Base-by-base conservation (phyloP, 371 early-diverging fungal genomes). In the Spraguea lophii region DNA sequence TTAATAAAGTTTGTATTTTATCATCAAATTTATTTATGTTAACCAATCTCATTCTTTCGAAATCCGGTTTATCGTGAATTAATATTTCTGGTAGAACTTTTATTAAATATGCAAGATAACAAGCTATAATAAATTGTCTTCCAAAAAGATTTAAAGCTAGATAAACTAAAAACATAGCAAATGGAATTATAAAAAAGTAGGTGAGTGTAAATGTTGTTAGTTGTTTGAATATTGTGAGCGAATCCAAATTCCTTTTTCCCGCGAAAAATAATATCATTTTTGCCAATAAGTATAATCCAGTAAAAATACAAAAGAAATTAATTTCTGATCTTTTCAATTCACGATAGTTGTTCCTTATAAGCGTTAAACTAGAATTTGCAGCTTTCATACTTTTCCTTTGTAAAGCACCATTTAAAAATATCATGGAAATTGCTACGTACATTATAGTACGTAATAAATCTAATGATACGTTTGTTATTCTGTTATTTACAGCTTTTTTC, bases 21-120 rank as follows among this genome's bases (percentile, higher is more conserved):
- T 57, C 39, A 1, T 57, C 46, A 56, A 62, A 69, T 30, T 36
- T n/a, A 7, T 27, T 26, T 10, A 41, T 26, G n/a, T 40, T 1
- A 10, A 65, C 39, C 35, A 59, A 49, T 17, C 21, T 43, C 54
- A 69, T 56, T 27, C 53, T 56, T 24, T 6, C 25, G 1, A 23
- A 17, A 42, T 65, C 53, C 3, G 63, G 52, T 16, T 50, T 34
- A 12, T 65, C 65, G 22, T 51, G 46, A 24, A 40, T 46, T 6
- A 65, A 32, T 19, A 68, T 38, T 2, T 65, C 65, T 26, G 50
- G 45, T 12, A 61, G 9, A 19, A 50, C 37, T 36, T 62, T 52
- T 7, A 62, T 17, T 15, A 61, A 42, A 16, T 49, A 59, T 2
- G 68, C 46, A 7, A 62, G 17, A 26, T 62, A 68, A 40, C 57